Percentiles rank a stretch among this genome's conserved stretches.
phyloP scores from a whole-genome alignment of 2,329 filamentous ascomycete genomes.

The Aspergillus japonicus region DNA sequence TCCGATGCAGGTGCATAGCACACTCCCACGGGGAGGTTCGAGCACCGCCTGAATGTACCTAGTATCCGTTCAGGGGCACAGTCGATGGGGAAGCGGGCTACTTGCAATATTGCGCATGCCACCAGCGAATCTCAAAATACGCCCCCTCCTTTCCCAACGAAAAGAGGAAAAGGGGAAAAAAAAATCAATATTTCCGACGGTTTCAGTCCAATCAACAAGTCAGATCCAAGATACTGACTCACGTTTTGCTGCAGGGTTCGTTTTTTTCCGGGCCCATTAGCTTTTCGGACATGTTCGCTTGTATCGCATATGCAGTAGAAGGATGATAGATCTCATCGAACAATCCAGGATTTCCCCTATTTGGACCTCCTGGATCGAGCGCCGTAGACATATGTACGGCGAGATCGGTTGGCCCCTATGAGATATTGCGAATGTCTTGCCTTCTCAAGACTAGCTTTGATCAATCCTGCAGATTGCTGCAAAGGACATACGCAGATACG shows the following conservation, averaged over 20 bases:
- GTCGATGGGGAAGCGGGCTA: neutral
- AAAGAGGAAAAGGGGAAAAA: neutral
- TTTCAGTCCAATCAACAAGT: constrained; percentile 10
- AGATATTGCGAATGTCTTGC: neutral
- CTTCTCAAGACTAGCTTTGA: constrained; percentile 2
- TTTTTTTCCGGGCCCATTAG: constrained; percentile 3
- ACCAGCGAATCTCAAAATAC: neutral
- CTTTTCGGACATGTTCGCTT: constrained; percentile 3
- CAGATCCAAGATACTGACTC: constrained; percentile 12
- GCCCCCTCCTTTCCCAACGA: too few relatives aligned
- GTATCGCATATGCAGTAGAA: constrained; percentile 8
- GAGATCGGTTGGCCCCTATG: constrained; percentile 1
- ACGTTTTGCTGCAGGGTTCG: constrained; percentile 17
- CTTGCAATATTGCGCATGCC: neutral
- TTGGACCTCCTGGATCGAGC: neutral
- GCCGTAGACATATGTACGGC: neutral
- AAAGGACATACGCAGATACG: neutral
- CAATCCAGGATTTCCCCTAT: constrained; percentile 5
- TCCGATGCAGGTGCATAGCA: neutral
- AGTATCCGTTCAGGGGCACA: neutral
- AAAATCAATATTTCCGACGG: neutral
- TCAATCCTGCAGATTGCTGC: neutral
- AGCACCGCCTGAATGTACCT: neutral
- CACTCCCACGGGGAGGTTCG: neutral
- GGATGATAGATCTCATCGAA: constrained; percentile 18